Conservation (phyloP, 208 protist species). For the Crithidia acanthocephali region DNA sequence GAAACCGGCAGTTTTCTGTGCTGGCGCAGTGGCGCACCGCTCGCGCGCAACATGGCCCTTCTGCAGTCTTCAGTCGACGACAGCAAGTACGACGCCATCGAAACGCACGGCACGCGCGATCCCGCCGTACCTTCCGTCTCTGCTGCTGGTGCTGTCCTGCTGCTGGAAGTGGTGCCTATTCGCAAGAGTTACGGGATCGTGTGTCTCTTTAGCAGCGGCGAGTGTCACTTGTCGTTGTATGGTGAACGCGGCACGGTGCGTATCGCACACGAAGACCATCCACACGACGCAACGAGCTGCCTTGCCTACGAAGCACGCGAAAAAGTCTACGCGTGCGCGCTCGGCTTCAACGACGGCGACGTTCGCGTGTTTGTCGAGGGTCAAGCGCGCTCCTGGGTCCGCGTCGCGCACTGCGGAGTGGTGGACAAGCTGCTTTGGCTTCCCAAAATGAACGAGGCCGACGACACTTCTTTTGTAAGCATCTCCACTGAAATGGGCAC, state of each 20-base stretch:
- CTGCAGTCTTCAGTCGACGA: constrained; percentile 19
- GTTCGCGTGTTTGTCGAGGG: constrained; percentile 47
- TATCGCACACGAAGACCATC: constrained; percentile 38
- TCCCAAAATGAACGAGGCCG: constrained; percentile 33
- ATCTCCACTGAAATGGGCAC: constrained; percentile 65
- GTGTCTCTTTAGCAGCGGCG: constrained; percentile 37
- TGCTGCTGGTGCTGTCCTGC: constrained; percentile 8
- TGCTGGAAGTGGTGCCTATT: constrained; percentile 37
- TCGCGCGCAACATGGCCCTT: constrained; percentile 18
- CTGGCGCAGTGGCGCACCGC: constrained; percentile 15
- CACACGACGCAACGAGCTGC: constrained; percentile 45
- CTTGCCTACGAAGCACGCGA: constrained; percentile 32
- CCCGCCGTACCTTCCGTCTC: neutral
- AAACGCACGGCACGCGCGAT: neutral
- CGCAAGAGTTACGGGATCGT: constrained; percentile 32
- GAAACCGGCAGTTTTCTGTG: constrained; percentile 24
- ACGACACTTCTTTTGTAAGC: constrained; percentile 63
- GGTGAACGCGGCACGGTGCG: constrained; percentile 17
- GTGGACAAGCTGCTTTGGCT: constrained; percentile 40
- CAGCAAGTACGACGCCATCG: constrained; percentile 12
- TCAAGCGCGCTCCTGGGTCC: constrained; percentile 21
- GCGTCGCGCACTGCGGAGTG: constrained; percentile 43
- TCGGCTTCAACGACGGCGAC: constrained; percentile 52
- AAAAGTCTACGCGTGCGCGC: constrained; percentile 27
- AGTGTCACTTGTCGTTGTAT: constrained; percentile 37